Base-by-base conservation (phyloP, 2,329 filamentous ascomycete species). In the Xylariales sp. region DNA sequence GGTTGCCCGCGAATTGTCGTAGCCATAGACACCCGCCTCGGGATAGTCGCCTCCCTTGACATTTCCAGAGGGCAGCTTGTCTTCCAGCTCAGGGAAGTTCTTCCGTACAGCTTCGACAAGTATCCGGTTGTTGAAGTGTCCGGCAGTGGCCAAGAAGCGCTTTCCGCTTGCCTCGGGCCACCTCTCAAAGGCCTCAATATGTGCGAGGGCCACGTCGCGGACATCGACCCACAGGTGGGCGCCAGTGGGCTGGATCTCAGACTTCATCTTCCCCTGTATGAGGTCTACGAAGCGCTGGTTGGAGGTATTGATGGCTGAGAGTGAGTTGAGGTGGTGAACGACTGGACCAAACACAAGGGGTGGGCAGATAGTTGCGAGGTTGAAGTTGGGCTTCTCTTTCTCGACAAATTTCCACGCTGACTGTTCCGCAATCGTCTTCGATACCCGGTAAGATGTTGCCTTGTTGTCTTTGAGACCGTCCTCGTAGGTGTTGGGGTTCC, bases 1-100 rank as follows among this genome's bases (percentile, higher is more conserved):
- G 19, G 71, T 74, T 2, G 78, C 78, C 54, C 70, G 70, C 38
- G 67, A 68, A 55, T 80, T 84, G 55, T 86, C 73, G 43, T 71
- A 74, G 46, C 64, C 64, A 57, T 73, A 82, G 31, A 74, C 50
- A 46, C 68, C 51, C 3, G 60, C 61, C 43, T 58, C 58, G 3
- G 65, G 56, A 55, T 42, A 63, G 28, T 65, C 66, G n/a, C 70
- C 71, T 10, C 72, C 71, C 43, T 60, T 52, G 8, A 61, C 59
- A 12, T 69, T 65, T 1, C 67, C 62, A 1, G 55, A 62, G 0
- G 76, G 76, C 46, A 80, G 50, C 43, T 60, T 59, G 33, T 71
- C 69, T 19, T 54, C 58, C 28, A 74, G 64, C 42, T 75, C 70
- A 1, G 74, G 73, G 51, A 80, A 78, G 46, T 66, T 61, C 43